Evolutionary conservation across 805 yeast genomes (phyloP).

Genomic region (Metschnikowia lochheadii): DNA sequence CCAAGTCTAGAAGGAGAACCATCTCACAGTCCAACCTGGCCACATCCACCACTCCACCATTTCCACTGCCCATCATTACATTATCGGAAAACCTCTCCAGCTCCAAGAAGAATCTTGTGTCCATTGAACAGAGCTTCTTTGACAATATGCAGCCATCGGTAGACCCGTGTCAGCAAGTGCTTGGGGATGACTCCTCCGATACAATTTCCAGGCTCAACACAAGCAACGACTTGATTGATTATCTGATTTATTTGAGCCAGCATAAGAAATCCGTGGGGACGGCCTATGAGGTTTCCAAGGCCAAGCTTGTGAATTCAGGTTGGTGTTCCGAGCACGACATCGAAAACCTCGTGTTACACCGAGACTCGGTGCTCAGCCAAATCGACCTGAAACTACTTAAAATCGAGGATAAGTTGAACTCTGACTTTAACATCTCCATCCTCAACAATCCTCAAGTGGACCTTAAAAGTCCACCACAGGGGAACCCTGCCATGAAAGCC

Average conservation of each 20-base stretch:
- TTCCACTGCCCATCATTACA: conserved; percentile 37
- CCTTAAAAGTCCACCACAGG: background rate
- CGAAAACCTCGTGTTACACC: conserved; percentile 32
- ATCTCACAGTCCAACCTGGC: conserved; percentile 21
- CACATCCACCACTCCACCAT: conserved; percentile 26
- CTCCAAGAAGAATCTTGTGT: conserved; percentile 25
- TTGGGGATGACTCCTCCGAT: background rate
- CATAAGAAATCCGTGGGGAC: conserved; percentile 32
- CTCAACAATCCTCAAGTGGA: conserved; percentile 10
- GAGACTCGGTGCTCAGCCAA: conserved; percentile 34
- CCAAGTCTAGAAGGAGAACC: conserved; percentile 18
- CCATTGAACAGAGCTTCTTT: conserved; percentile 35
- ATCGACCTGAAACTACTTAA: conserved; percentile 35
- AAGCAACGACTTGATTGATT: conserved; percentile 27
- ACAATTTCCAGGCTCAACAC: conserved; percentile 21
- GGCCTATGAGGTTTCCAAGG: conserved; percentile 32
- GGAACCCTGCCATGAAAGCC: conserved; percentile 1
- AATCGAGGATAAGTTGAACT: conserved; percentile 35
- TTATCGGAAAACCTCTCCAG: conserved; percentile 32
- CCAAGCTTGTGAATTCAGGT: conserved; percentile 32
- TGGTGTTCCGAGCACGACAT: conserved; percentile 43
- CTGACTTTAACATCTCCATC: conserved; percentile 25
- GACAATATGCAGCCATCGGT: conserved; percentile 14
- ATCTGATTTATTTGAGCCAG: conserved; percentile 28
- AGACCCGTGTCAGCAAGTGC: background rate